Conservation (phyloP, 129 eudicot species). For the Flaveria linearis region DNA sequence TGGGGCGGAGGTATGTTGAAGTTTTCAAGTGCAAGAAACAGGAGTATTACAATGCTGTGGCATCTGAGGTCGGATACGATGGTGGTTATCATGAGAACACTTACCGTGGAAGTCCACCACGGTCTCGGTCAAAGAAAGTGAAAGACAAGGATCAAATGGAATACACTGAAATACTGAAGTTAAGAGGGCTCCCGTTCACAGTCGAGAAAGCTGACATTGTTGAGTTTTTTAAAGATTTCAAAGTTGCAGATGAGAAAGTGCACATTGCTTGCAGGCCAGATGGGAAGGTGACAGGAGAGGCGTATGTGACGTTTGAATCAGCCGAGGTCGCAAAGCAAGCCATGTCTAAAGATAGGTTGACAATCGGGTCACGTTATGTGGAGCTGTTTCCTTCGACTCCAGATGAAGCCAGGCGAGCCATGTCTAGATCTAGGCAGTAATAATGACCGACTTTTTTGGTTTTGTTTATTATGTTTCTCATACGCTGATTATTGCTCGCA, state of each 20-base stretch:
- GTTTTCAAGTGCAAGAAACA: conserved; percentile 91
- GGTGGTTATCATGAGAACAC: conserved; percentile 35
- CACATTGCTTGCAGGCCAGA: conserved; percentile 24
- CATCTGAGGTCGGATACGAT: conserved; percentile 72
- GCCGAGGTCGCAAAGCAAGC: conserved; percentile 8
- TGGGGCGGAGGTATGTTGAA: conserved; percentile 90
- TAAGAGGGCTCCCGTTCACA: conserved; percentile 87
- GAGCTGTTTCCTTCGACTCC: conserved; percentile 16
- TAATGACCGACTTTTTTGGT: not conserved
- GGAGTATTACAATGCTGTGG: conserved; percentile 88
- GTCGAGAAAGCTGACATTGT: conserved; percentile 59
- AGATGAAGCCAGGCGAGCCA: conserved; percentile 38
- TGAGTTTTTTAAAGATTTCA: conserved; percentile 67
- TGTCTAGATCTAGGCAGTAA: conserved; percentile 69
- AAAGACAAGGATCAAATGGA: conserved; percentile 76
- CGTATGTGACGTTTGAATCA: conserved; percentile 13
- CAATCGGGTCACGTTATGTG: conserved; percentile 22
- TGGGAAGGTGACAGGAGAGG: conserved; percentile 20
- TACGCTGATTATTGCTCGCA: too few species aligned
- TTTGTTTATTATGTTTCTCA: not conserved
- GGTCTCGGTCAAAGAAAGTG: conserved; percentile 56
- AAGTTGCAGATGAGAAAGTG: conserved; percentile 42
- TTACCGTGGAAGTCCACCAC: conserved; percentile 50
- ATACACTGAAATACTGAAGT: conserved; percentile 71
- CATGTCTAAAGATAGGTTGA: conserved; percentile 25